Conservation (phyloP, 2,329 filamentous ascomycete species). For the Fusarium nodosum region DNA sequence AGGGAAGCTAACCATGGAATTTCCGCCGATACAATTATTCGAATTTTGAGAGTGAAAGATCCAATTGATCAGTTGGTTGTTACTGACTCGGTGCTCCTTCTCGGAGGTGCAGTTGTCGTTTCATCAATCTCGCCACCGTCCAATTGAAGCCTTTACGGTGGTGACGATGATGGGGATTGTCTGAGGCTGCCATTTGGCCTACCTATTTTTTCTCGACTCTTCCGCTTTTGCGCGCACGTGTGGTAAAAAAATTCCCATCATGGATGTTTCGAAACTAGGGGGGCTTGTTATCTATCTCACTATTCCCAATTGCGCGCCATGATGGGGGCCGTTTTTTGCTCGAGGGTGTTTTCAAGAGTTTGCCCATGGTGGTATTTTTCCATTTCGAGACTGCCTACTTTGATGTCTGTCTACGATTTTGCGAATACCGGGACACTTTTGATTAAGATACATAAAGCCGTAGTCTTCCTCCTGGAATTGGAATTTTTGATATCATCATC, state of each 20-base stretch:
- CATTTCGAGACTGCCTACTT: conserved; percentile 22
- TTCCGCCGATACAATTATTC: conserved; percentile 17
- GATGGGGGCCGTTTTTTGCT: conserved; percentile 31
- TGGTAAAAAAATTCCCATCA: not conserved
- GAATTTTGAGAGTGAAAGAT: conserved; percentile 4
- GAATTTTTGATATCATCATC: conserved; percentile 3
- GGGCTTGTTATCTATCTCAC: conserved; percentile 1
- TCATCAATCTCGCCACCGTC: conserved; percentile 27
- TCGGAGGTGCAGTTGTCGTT: conserved; percentile 19
- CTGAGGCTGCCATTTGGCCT: not conserved
- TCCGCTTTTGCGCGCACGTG: conserved; percentile 19
- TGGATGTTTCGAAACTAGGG: conserved; percentile 5
- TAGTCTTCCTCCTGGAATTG: not conserved
- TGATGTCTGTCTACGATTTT: conserved; percentile 27
- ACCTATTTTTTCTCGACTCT: not conserved
- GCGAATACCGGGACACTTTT: not conserved
- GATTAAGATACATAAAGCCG: conserved; percentile 1
- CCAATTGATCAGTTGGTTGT: not conserved
- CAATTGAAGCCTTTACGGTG: conserved; percentile 29
- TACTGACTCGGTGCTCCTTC: not conserved
- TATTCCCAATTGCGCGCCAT: conserved; percentile 11
- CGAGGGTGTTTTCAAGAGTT: conserved; percentile 6
- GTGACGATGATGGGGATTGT: conserved; percentile 17
- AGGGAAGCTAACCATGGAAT: not conserved
- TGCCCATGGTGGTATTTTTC: conserved; percentile 33